Evolutionary conservation across 2,329 filamentous ascomycete genomes (phyloP).

Genomic region (Aspergillus viridinutans): DNA sequence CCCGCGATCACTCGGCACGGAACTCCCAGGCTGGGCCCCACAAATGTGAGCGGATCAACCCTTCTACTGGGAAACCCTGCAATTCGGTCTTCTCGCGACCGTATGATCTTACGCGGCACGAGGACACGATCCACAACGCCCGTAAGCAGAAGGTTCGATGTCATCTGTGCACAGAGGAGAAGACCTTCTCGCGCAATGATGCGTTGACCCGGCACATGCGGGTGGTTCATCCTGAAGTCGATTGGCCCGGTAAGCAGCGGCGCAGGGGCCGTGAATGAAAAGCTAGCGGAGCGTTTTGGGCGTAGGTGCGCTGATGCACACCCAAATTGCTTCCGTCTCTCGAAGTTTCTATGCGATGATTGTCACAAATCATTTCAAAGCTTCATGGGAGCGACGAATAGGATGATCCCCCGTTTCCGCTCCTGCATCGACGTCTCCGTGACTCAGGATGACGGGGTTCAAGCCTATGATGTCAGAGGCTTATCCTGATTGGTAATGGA

Average conservation of each 20-base stretch:
- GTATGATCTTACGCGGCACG: conserved; percentile 93
- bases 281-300: background rate
- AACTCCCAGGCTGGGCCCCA: conserved; percentile 93
- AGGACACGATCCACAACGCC: conserved; percentile 95
- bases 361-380: background rate
- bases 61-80: conserved; percentile 90
- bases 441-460: conserved; percentile 14
- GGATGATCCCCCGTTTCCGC: conserved; percentile 1
- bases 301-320: conserved; percentile 1
- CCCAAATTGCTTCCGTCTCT: background rate
- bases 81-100: conserved; percentile 91
- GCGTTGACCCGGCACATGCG: conserved; percentile 91
- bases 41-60: conserved; percentile 88
- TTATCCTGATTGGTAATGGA: conserved; percentile 12
- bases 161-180: conserved; percentile 88
- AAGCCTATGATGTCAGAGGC: conserved; percentile 21
- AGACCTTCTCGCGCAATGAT: conserved; percentile 94
- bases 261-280: conserved; percentile 36
- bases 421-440: background rate
- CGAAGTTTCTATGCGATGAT: background rate
- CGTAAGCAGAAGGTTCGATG: conserved; percentile 94
- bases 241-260: conserved; percentile 66
- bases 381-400: conserved; percentile 6
- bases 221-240: conserved; percentile 85
- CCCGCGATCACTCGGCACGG: conserved; percentile 48